These are phyloP conservation scores for Oligophagozyma castellii DNA, from an alignment of 1,139 yeast species.

Conservation along the genomic window DNA sequence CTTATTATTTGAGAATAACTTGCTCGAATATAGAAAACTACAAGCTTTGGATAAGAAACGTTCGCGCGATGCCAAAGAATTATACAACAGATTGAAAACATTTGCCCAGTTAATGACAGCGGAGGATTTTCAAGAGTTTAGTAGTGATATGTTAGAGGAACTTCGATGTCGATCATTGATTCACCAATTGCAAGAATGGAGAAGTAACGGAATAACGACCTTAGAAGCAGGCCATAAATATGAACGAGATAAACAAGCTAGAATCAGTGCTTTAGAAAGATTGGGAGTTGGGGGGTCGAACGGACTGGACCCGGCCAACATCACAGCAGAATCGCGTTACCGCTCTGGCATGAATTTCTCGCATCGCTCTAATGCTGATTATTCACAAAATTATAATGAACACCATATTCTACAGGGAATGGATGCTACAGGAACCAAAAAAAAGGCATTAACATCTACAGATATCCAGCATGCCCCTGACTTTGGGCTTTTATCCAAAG, in stretches of 20 bases:
- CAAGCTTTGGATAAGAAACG: slow-evolving; percentile 53
- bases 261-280: slow-evolving; percentile 47
- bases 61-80: slow-evolving; percentile 79
- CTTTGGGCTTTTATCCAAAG: slow-evolving; percentile 65
- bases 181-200: slow-evolving; percentile 85
- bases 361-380: slow-evolving; percentile 17
- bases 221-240: slow-evolving; percentile 73
- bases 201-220: slow-evolving; percentile 76
- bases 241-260: slow-evolving; percentile 71
- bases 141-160: slow-evolving; percentile 63
- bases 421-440: slow-evolving; percentile 31
- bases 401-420: slow-evolving; percentile 1
- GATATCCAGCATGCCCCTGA: slow-evolving; percentile 82
- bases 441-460: slow-evolving; percentile 25
- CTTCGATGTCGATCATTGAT: slow-evolving; percentile 68
- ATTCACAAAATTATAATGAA: slow-evolving; percentile 17
- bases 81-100: slow-evolving; percentile 61
- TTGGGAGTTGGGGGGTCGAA: slow-evolving; percentile 29
- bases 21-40: slow-evolving; percentile 67
- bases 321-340: slow-evolving; percentile 12
- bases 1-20: slow-evolving; percentile 55
- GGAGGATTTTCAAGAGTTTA: slow-evolving; percentile 62
- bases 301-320: slow-evolving; percentile 6
- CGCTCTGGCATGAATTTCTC: slow-evolving; percentile 15
- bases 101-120: slow-evolving; percentile 71